Base-by-base conservation (phyloP, 768 basidiomycete species). In the Guyanaporus albipodus region DNA sequence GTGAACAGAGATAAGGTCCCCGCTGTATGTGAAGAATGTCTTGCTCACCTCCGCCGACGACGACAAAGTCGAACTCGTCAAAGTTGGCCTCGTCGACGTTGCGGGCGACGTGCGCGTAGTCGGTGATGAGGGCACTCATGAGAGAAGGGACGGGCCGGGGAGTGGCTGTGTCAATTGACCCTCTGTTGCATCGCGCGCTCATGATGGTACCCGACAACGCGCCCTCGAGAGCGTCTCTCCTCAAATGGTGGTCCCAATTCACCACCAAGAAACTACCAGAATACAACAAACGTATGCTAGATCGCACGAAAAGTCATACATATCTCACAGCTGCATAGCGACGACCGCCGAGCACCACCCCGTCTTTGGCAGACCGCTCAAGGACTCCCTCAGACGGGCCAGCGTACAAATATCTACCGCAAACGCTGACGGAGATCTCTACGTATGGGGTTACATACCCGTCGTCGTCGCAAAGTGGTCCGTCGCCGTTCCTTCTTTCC, bases 401-500 rank as follows among this genome's bases (percentile, higher is more conserved):
- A 87, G 81, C 57, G 95, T 96, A 1, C 93, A 94, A 61, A 95
- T 98, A 62, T 91, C 87, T 9, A 95, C 93, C 12, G 84, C 89
- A 6, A 87, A 86, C 48, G 74, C 85, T 10, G 80, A 80, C 50
- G 91, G 91, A 8, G 82, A 88, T 54, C 75, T 91, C 15, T 90
- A 88, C 62, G 86, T 92, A 6, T 94, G 90, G 87, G 92, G 94
- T 1, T 88, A 87, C 63, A 90, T 99, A 39, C 95, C 95, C 8
- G 91, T 97, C 33, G 93, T 97, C 42, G 95, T 99, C 33, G 95
- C 95, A 37, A 97, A 96, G 70, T 97, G 92, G 91, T 91, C 57
- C 59, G 84, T 70, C 19, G 2, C 18, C 22, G n/a, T 12, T 17
- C 35, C 11, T 23, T 22, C 28, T 27, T 18, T 18, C 1, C 8